phyloP scores from a whole-genome alignment of 805 yeast species.

The Phaffomyces antillensis region DNA sequence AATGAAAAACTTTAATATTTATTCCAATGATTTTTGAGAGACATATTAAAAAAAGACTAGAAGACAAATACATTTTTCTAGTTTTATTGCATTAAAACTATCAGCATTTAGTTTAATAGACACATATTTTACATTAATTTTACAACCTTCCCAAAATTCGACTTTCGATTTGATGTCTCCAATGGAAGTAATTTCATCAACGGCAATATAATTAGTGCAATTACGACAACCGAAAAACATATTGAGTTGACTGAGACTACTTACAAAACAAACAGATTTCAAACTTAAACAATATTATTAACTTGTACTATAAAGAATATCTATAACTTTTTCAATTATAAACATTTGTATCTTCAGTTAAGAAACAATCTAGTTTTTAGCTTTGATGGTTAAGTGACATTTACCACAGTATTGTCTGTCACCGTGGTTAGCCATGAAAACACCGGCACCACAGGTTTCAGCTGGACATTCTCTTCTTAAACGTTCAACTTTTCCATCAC shows the following conservation, averaged over 20 bases:
- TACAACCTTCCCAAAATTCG: too few species aligned
- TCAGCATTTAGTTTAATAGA: too few species aligned
- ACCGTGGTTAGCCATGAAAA: conserved; percentile 98
- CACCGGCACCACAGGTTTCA: conserved; percentile 95
- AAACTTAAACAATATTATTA: neutral
- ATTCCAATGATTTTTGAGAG: too few species aligned
- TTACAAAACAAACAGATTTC: neutral
- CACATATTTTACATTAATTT: too few species aligned
- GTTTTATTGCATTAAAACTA: too few species aligned
- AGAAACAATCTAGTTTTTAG: conserved; percentile 26
- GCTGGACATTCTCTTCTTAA: conserved; percentile 97
- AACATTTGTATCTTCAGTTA: neutral
- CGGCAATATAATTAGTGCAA: too few species aligned
- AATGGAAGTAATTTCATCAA: too few species aligned
- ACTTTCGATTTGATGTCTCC: too few species aligned
- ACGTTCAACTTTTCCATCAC: conserved; percentile 97
- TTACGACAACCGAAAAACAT: too few species aligned
- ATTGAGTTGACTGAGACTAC: neutral
- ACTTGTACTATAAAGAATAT: neutral
- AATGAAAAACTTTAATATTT: conserved; percentile 5
- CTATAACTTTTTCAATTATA: neutral
- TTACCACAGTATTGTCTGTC: conserved; percentile 99
- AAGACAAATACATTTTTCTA: too few species aligned
- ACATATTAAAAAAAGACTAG: neutral
- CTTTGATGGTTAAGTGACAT: conserved; percentile 91